Conservation (phyloP, 2,329 filamentous ascomycete genomes). For the Plenodomus tracheiphilus region DNA sequence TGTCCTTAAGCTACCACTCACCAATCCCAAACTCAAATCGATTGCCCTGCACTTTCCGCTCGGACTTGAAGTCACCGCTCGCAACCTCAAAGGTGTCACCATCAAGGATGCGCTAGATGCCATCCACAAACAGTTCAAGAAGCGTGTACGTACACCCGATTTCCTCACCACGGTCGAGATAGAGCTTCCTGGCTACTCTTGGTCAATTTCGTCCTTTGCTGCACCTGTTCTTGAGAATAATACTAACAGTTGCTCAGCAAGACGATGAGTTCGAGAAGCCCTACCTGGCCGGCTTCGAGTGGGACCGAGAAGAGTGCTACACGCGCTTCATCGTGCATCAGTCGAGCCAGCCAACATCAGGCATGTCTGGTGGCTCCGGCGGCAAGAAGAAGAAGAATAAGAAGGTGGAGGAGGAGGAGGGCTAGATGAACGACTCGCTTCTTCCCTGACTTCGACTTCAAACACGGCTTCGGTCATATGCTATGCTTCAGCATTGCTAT, state of each 20-base stretch:
- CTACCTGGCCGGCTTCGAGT: constrained; percentile 92
- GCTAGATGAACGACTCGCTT: constrained; percentile 45
- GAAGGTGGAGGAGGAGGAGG: constrained; percentile 24
- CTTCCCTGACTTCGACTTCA: constrained; percentile 39
- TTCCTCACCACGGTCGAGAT: neutral
- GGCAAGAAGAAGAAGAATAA: constrained; percentile 48
- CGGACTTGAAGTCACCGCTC: constrained; percentile 82
- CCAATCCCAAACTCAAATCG: constrained; percentile 84
- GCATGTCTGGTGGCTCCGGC: constrained; percentile 49
- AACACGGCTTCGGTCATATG: constrained; percentile 26
- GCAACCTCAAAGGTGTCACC: constrained; percentile 92
- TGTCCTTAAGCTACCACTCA: constrained; percentile 78
- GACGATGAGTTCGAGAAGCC: constrained; percentile 90
- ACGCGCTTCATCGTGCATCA: constrained; percentile 86
- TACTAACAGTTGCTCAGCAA: constrained; percentile 51
- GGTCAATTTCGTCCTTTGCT: neutral
- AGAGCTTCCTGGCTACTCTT: neutral
- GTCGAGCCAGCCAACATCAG: constrained; percentile 60
- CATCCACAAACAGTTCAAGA: constrained; percentile 96
- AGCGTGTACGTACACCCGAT: constrained; percentile 68
- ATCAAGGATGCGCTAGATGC: constrained; percentile 96
- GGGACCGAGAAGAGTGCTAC: constrained; percentile 92
- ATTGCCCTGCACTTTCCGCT: constrained; percentile 92
- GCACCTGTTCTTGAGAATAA: neutral
- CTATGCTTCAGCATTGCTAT: constrained; percentile 27